phyloP scores from a whole-genome alignment of 352 stramenopile genomes.

The Phytophthora pseudosyringae region DNA sequence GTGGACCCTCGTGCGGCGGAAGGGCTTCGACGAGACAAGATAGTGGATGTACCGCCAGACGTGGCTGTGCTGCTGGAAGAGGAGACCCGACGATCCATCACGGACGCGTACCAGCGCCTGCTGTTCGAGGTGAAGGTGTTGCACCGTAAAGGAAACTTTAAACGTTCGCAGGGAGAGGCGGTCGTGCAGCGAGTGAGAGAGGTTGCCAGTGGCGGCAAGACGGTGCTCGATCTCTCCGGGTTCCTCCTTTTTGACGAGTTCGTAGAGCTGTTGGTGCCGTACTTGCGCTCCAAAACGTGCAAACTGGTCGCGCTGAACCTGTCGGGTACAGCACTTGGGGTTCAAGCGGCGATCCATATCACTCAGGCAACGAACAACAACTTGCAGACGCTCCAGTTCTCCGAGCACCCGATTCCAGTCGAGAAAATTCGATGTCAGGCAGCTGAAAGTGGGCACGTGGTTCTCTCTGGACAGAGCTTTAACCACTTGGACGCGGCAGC shows the following conservation, averaged over 20 bases:
- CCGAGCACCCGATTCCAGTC: conserved; percentile 41
- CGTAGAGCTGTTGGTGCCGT: conserved; percentile 57
- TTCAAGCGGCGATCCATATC: conserved; percentile 47
- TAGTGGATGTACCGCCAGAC: conserved; percentile 24
- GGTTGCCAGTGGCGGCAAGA: conserved; percentile 42
- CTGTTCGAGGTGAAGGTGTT: conserved; percentile 71
- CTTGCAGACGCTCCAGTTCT: conserved; percentile 65
- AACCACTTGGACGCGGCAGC: conserved; percentile 69
- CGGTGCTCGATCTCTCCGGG: conserved; percentile 54
- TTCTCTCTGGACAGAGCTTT: conserved; percentile 38
- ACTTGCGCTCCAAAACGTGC: conserved; percentile 59
- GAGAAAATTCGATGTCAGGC: conserved; percentile 38
- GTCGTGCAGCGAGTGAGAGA: conserved; percentile 64
- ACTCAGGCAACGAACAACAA: conserved; percentile 44
- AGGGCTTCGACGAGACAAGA: conserved; percentile 46
- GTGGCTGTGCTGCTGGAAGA: conserved; percentile 66
- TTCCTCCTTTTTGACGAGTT: conserved; percentile 73
- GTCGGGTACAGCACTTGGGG: conserved; percentile 55
- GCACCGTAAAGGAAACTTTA: conserved; percentile 74
- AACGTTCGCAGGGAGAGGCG: conserved; percentile 53
- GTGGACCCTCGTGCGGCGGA: conserved; percentile 71
- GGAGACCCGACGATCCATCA: conserved; percentile 64
- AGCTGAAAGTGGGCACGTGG: conserved; percentile 32
- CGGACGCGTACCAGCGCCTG: conserved; percentile 65
- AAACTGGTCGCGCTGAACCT: conserved; percentile 55